phyloP scores from a whole-genome alignment of 2,329 filamentous ascomycete species.

The Diaporthe citri region DNA sequence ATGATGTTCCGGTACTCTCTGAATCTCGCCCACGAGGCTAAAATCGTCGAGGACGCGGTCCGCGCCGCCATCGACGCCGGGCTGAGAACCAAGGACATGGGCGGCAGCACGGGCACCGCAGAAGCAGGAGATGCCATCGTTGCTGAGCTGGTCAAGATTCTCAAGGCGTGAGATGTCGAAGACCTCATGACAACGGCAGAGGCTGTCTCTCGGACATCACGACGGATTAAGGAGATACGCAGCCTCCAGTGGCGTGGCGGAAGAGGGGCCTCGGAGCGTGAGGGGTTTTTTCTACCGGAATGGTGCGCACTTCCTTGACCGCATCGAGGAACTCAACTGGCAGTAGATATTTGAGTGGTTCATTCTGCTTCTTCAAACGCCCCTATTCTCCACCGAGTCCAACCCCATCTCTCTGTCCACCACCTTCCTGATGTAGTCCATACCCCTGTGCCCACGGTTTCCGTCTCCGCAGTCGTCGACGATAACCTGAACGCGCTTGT shows the following conservation, averaged over 20 bases:
- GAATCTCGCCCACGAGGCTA: slow-evolving; percentile 19
- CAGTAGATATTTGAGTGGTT: slow-evolving; percentile 28
- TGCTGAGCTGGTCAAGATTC: slow-evolving; percentile 31
- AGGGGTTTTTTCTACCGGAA: neutral
- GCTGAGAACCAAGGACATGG: slow-evolving; percentile 28
- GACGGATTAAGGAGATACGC: slow-evolving; percentile 29
- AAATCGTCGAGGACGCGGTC: slow-evolving; percentile 25
- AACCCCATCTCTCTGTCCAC: neutral
- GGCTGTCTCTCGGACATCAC: slow-evolving; percentile 30
- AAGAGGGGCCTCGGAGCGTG: slow-evolving; percentile 31
- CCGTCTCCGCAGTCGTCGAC: neutral
- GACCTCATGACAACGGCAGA: no score
- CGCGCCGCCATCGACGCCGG: slow-evolving; percentile 20
- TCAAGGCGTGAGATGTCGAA: slow-evolving; percentile 30
- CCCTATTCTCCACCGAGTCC: slow-evolving; percentile 4
- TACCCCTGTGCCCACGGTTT: neutral
- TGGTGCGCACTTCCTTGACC: slow-evolving; percentile 31
- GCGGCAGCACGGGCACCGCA: slow-evolving; percentile 25
- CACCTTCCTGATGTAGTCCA: neutral
- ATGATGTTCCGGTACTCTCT: slow-evolving; percentile 34
- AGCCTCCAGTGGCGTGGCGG: slow-evolving; percentile 28
- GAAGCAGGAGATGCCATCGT: slow-evolving; percentile 28
- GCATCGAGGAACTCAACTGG: slow-evolving; percentile 27
- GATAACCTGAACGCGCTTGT: neutral
- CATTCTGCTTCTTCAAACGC: slow-evolving; percentile 25